Evolutionary conservation across 139 green algal genomes (phyloP), one percentile per base, ranked within the genome.

Genomic region (Micromonas pusilla): DNA sequence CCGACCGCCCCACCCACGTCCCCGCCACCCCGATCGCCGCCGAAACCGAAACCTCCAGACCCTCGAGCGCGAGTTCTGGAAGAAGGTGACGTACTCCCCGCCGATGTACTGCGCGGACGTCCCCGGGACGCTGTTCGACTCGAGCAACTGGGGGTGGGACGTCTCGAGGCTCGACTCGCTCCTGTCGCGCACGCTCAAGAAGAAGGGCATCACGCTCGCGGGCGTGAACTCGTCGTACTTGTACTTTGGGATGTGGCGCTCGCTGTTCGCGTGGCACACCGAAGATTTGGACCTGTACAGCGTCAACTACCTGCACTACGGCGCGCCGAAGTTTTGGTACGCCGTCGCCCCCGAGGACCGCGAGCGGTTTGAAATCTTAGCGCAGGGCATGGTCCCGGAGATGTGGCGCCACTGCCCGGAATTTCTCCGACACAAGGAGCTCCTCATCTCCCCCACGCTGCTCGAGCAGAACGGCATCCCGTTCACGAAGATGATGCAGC

Each of bases 31-130:
- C n/a, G n/a, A n/a, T n/a, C n/a, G n/a, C n/a, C n/a, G n/a, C n/a
- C n/a, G n/a, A n/a, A n/a, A n/a, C n/a, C n/a, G n/a, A n/a, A n/a
- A n/a, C n/a, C n/a, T 9, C 28, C 20, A 77, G 37, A 53, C 20
- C 32, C 33, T 76, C 53, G 90, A 94, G 83, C 83, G 85, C 28
- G 66, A 80, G 2, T 97, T 91, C 79, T 97, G 92, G 92, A 87
- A 88, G 77, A 91, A 86, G 52, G 73, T 95, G 23, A 89, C 80
- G 2, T 76, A 86, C 23, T 76, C 76, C 33, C 88, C 89, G 3
- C 92, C 92, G 1, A 82, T 94, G 25, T 97, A 97, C 85, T 92
- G 92, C 23, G 92, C 92, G 0, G 92, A 97, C 76, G 83, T 89
- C 9, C 54, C 81, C 0, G 87, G 90, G 0, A 86, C 80, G 6